phyloP scores from a whole-genome alignment of 2,329 filamentous ascomycete species.

The Blumeriella jaapii region DNA sequence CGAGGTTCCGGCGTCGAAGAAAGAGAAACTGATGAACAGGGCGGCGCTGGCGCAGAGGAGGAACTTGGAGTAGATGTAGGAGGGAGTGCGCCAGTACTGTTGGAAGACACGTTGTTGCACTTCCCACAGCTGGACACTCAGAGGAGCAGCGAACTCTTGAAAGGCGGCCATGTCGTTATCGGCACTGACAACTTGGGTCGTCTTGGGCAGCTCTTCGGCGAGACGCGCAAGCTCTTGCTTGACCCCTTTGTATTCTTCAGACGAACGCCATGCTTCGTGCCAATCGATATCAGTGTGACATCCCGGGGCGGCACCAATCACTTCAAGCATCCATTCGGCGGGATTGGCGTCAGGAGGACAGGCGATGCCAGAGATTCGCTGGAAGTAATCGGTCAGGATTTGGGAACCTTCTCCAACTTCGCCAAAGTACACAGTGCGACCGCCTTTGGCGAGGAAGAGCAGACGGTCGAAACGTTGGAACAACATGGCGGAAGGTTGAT shows the following conservation, averaged over 20 bases:
- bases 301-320: conserved; percentile 46
- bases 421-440: conserved; percentile 70
- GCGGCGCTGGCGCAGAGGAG: conserved; percentile 28
- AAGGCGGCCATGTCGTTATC: conserved; percentile 35
- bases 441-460: conserved; percentile 64
- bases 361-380: conserved; percentile 51
- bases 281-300: conserved; percentile 50
- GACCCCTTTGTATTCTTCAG: conserved; percentile 32
- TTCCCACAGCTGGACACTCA: conserved; percentile 39
- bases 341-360: conserved; percentile 65
- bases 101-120: conserved; percentile 48
- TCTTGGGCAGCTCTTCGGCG: conserved; percentile 33
- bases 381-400: conserved; percentile 62
- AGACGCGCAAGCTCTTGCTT: conserved; percentile 40
- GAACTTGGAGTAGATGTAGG: conserved; percentile 35
- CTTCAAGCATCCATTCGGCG: conserved; percentile 67
- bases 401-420: conserved; percentile 61
- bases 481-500: conserved; percentile 85
- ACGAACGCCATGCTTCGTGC: conserved; percentile 47
- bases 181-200: conserved; percentile 7
- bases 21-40: conserved; percentile 57
- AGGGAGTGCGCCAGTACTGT: conserved; percentile 53
- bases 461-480: conserved; percentile 83
- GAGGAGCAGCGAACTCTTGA: conserved; percentile 51
- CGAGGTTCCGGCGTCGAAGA: conserved; percentile 48